A percentile compares a stretch with the other conserved stretches of the same genome.
Conservation (phyloP, 2,329 filamentous ascomycete species). For the Xylaria digitata region DNA sequence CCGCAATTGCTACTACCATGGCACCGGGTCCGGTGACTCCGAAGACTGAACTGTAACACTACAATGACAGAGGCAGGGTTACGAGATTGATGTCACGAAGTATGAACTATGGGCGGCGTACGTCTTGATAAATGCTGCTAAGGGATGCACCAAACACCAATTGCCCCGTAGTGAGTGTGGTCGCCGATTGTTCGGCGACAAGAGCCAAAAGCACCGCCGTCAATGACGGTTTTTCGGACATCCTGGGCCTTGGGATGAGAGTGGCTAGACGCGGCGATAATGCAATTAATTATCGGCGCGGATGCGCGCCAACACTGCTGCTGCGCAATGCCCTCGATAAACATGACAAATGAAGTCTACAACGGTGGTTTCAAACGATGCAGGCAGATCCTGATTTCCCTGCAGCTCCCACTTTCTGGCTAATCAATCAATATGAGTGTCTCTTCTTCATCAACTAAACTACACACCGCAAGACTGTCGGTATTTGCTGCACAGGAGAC, state of each 20-base stretch:
- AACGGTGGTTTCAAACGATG: background rate
- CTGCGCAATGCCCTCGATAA: background rate
- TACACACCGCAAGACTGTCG: background rate
- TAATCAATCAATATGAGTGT: background rate
- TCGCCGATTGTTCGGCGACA: constrained; percentile 1
- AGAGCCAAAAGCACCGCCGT: background rate
- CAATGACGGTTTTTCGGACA: background rate
- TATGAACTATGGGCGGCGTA: background rate
- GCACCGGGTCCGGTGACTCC: constrained; percentile 34
- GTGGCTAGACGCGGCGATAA: constrained; percentile 6
- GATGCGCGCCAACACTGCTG: constrained; percentile 2
- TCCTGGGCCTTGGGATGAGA: background rate
- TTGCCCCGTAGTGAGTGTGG: constrained; percentile 6
- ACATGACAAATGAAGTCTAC: background rate
- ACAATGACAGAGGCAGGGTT: constrained; percentile 7
- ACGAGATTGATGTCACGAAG: constrained; percentile 16
- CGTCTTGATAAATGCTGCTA: background rate
- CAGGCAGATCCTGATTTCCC: constrained; percentile 1
- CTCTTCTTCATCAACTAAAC: background rate
- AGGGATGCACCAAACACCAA: background rate
- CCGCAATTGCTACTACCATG: constrained; percentile 28
- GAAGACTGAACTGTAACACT: constrained; percentile 9
- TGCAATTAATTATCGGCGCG: constrained; percentile 4
- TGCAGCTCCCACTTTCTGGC: background rate
- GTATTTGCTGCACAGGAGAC: constrained; percentile 2